Conservation (phyloP, 495 filamentous ascomycete species). For the Paragyromitra xinjiangensis region DNA sequence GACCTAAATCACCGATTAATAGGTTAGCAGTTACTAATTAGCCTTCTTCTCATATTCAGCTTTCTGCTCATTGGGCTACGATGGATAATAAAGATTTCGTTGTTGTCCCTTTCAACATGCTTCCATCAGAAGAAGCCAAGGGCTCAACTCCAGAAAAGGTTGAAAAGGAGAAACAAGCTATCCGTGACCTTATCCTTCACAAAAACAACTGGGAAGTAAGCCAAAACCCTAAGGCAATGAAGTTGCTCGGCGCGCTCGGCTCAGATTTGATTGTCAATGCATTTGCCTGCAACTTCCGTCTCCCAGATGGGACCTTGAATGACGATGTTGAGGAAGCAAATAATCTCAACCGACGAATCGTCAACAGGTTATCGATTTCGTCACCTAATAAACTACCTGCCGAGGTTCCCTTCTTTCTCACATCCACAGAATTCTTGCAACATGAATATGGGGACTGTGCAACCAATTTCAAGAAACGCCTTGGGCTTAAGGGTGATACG, state of each 20-base stretch:
- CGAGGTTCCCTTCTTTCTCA: constrained; percentile 61
- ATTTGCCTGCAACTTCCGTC: constrained; percentile 61
- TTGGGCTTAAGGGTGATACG: constrained; percentile 56
- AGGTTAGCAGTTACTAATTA: constrained; percentile 59
- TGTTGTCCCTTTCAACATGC: constrained; percentile 61
- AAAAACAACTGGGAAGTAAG: constrained; percentile 59
- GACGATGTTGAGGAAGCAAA: constrained; percentile 65
- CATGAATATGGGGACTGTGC: constrained; percentile 61
- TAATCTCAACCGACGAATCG: constrained; percentile 62
- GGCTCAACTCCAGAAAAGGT: constrained; percentile 47
- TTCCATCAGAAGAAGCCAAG: constrained; percentile 58
- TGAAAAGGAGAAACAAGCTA: constrained; percentile 60
- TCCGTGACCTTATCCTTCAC: constrained; percentile 59
- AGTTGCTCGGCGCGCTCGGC: constrained; percentile 60
- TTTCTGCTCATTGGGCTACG: constrained; percentile 62
- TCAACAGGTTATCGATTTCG: constrained; percentile 60
- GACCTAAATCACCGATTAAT: background rate
- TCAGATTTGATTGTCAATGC: constrained; percentile 64
- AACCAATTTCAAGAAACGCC: constrained; percentile 59
- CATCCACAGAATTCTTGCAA: constrained; percentile 60
- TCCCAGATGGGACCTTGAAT: constrained; percentile 60
- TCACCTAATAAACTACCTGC: constrained; percentile 59
- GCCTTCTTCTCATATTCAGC: constrained; percentile 50
- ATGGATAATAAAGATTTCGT: constrained; percentile 59
- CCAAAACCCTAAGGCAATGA: constrained; percentile 54